Conservation (phyloP, 495 filamentous ascomycete species). For the Hypomontagnella submonticulosa region DNA sequence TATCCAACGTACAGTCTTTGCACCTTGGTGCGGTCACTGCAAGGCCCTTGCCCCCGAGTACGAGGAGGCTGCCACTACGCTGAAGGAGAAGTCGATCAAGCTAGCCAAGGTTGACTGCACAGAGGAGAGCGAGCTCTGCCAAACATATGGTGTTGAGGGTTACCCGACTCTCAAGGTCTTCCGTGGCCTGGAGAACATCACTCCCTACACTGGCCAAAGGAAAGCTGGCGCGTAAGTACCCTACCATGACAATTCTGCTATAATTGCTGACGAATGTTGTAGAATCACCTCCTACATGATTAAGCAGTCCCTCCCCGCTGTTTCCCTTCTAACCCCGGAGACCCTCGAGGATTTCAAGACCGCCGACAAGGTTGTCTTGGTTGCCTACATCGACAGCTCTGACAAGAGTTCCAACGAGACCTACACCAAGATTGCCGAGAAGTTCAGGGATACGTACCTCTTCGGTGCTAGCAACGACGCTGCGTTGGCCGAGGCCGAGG, state of each 20-base stretch:
- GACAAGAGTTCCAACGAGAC: conserved; percentile 87
- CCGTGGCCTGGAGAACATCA: conserved; percentile 86
- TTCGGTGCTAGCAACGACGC: conserved; percentile 89
- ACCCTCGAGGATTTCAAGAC: conserved; percentile 96
- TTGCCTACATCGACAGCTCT: conserved; percentile 85
- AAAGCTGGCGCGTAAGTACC: conserved; percentile 86
- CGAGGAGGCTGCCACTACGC: conserved; percentile 88
- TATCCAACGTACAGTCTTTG: conserved; percentile 64
- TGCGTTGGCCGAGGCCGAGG: conserved; percentile 86
- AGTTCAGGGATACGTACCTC: conserved; percentile 87
- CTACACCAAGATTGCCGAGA: conserved; percentile 82
- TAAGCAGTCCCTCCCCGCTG: conserved; percentile 95
- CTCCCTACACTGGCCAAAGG: conserved; percentile 86
- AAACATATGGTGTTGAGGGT: conserved; percentile 88
- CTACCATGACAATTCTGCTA: background rate
- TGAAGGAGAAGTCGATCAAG: conserved; percentile 95
- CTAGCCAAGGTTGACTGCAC: conserved; percentile 98
- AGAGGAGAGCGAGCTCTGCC: conserved; percentile 90
- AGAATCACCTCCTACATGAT: conserved; percentile 99
- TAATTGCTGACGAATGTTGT: conserved; percentile 46
- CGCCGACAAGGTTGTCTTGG: conserved; percentile 93
- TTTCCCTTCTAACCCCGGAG: conserved; percentile 81
- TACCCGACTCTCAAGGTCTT: conserved; percentile 99
- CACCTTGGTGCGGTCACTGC: conserved; percentile 84
- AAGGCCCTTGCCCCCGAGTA: conserved; percentile 87